A percentile compares a stretch with the other conserved stretches of the same genome.
Conservation (phyloP, 306 rosid species). For the Nissolia schottii region DNA sequence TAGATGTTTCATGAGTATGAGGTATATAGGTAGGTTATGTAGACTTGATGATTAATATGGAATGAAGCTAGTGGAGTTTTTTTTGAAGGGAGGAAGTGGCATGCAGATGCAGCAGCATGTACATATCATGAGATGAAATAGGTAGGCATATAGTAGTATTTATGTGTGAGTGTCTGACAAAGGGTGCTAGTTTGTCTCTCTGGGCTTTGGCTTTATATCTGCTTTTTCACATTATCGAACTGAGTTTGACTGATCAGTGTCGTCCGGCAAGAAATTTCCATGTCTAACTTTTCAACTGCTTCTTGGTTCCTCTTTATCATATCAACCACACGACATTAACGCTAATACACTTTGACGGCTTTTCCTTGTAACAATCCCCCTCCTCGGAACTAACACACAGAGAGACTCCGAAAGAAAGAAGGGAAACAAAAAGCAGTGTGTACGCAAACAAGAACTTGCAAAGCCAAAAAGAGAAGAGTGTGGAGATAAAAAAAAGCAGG, state of each 20-base stretch:
- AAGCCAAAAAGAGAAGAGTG: constrained; percentile 18
- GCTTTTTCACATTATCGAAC: constrained; percentile 31
- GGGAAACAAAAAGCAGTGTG: not conserved
- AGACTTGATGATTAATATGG: constrained; percentile 20
- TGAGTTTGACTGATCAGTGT: constrained; percentile 52
- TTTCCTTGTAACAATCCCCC: constrained; percentile 6
- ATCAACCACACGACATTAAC: constrained; percentile 70
- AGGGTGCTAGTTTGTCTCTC: constrained; percentile 47
- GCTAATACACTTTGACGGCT: constrained; percentile 37
- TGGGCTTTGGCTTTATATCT: constrained; percentile 45
- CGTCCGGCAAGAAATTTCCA: constrained; percentile 61
- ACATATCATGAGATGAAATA: not conserved
- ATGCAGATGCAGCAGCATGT: constrained; percentile 13
- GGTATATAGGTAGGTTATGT: constrained; percentile 16
- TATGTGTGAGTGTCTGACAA: constrained; percentile 43
- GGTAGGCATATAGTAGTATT: not conserved
- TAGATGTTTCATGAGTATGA: constrained; percentile 16
- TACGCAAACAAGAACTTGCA: not conserved
- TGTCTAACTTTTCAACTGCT: constrained; percentile 65
- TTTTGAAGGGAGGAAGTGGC: constrained; percentile 13
- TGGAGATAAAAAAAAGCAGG: not conserved
- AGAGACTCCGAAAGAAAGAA: constrained; percentile 22
- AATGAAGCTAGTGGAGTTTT: not conserved
- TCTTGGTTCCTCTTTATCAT: constrained; percentile 73
- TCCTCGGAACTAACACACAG: constrained; percentile 72